Evolutionary conservation across 129 eudicot species (phyloP), one percentile per base, ranked within the genome.

Genomic region (Ambrosia artemisiifolia): DNA sequence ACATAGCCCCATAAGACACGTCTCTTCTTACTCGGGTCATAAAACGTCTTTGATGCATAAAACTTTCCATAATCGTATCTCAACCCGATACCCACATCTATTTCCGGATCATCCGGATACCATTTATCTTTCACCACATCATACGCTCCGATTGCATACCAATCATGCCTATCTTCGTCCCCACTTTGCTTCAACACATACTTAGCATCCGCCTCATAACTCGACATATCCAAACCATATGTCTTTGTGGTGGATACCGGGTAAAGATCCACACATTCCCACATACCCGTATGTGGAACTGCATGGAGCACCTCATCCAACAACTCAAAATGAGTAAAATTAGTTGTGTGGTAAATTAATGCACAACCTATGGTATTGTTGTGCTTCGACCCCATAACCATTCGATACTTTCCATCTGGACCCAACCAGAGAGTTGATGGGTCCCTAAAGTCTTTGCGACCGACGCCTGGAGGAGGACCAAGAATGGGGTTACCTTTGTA

Each of bases 221-320:
- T 57, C 17, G 97, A 91, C 30, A 86, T 82, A 60, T 91, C 90
- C 78, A 85, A 65, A 82, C 95, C 95, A 16, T 77, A 74, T 34
- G 12, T 10, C 3, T 60, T 77, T 3, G 71, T 72, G 8, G 78
- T 71, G 1, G 96, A 86, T 19, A 91, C 83, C 69, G 95, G 43
- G 43, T 36, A 36, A 36, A 36, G 43, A 36, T 36, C 43, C 43
- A 36, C 43, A 8, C 43, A 36, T 67, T 91, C 97, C 97, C 97
- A 88, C 97, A 91, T 88, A 19, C 97, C 95, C 54, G 95, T 88
- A 72, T 85, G 85, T 65, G 86, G 86, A 5, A 91, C 97, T 42
- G 61, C 80, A 51, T 90, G 96, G 33, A 90, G 18, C 24, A 69
- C 47, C 13, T 78, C 85, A 46, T 85, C 85, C 80, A 83, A 50